Percentiles rank a stretch among this genome's conserved stretches.
These are phyloP conservation scores for Aspergillus sclerotialis DNA, from an alignment of 2,329 filamentous ascomycete genomes.

Conservation along the genomic window DNA sequence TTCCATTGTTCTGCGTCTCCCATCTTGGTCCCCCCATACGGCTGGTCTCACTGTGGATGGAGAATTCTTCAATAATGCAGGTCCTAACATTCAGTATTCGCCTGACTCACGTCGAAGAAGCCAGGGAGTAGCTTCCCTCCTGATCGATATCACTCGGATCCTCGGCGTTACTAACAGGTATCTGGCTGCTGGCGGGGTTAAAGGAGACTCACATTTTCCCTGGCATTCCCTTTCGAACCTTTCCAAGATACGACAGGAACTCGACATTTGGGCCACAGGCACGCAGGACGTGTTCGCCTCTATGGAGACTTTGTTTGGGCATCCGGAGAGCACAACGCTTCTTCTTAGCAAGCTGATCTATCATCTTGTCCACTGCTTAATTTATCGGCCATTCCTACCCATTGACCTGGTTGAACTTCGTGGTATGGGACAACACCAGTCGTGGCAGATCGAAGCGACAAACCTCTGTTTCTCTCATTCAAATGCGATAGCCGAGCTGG, in stretches of 20 bases:
- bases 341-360: conserved; percentile 82
- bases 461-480: conserved; percentile 82
- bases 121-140: conserved; percentile 70
- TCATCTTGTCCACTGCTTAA: conserved; percentile 77
- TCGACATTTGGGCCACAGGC: conserved; percentile 78
- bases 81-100: conserved; percentile 69
- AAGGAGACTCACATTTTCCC: conserved; percentile 83
- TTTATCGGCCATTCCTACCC: conserved; percentile 80
- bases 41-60: conserved; percentile 61
- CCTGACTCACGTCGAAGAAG: conserved; percentile 61
- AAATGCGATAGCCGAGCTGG: conserved; percentile 77
- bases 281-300: conserved; percentile 74
- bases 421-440: conserved; percentile 75
- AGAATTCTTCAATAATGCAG: conserved; percentile 72
- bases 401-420: conserved; percentile 76
- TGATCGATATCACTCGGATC: conserved; percentile 78
- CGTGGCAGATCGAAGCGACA: conserved; percentile 87
- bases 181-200: conserved; percentile 75
- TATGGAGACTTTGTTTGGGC: conserved; percentile 67
- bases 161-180: conserved; percentile 79
- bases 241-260: conserved; percentile 76
- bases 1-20: conserved; percentile 66
- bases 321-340: conserved; percentile 68
- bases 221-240: conserved; percentile 83
- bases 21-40: conserved; percentile 62